Conservation (phyloP, 129 eudicot genomes). For the Flaveria bidentis region DNA sequence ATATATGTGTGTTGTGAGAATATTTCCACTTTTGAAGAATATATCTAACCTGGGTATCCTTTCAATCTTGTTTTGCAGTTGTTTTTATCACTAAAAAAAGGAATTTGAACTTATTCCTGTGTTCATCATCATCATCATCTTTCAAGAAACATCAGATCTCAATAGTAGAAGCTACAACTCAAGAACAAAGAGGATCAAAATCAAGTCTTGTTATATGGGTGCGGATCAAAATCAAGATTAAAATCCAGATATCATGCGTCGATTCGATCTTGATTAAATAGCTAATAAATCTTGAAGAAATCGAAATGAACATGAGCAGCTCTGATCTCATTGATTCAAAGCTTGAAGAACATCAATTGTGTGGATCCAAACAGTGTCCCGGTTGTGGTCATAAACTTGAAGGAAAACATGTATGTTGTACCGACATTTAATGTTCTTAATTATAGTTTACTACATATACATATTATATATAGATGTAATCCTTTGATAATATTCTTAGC, state of each 20-base stretch:
- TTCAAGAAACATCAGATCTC: constrained; percentile 34
- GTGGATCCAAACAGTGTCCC: constrained; percentile 98
- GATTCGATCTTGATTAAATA: constrained; percentile 26
- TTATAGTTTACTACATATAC: constrained; percentile 8
- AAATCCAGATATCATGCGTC: constrained; percentile 13
- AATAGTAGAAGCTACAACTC: constrained; percentile 18
- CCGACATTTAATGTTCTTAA: neutral
- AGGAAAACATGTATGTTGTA: constrained; percentile 76
- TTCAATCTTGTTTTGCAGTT: constrained; percentile 34
- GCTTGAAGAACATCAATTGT: constrained; percentile 79
- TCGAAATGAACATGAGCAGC: constrained; percentile 59
- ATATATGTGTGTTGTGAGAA: constrained; percentile 32
- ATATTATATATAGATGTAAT: constrained; percentile 23
- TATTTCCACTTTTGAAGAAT: constrained; percentile 46
- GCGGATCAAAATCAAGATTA: neutral
- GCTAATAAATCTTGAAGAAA: neutral
- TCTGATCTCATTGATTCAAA: constrained; percentile 51
- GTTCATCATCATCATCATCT: constrained; percentile 28
- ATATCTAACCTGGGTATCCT: constrained; percentile 38
- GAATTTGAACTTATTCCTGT: constrained; percentile 29
- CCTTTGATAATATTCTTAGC: constrained; percentile 57
- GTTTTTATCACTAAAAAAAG: constrained; percentile 13
- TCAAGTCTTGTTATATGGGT: neutral
- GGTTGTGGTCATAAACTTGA: constrained; percentile 96
- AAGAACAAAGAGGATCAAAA: constrained; percentile 14